Evolutionary conservation across 2,329 filamentous ascomycete species (phyloP), one percentile per base, ranked within the genome.

Genomic region (Penicillium sp.): DNA sequence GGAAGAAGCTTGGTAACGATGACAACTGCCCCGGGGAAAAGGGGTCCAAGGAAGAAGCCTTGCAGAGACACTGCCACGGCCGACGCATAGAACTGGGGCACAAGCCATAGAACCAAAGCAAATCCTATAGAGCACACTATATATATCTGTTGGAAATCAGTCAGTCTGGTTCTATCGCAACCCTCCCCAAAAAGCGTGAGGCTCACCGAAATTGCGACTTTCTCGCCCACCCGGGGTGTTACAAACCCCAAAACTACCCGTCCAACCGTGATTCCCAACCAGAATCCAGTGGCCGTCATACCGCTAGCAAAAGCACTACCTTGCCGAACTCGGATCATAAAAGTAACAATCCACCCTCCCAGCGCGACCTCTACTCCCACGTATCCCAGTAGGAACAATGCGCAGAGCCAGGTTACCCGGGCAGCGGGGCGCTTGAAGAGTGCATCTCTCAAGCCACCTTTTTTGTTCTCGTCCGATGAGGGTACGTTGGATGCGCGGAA

Each of bases 311-410:
- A 93, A 0, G 85, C 78, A 25, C 80, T 82, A 4, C 87, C 90
- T 38, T 87, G 73, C 15, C 92, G 84, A 25, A 92, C 86, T 21
- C 84, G 80, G n/a, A 93, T 85, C 90, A 96, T 95, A 71, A 96
- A 95, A 0, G 87, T 88, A 49, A 91, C 87, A 61, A 95, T 88
- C 90, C 90, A 94, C 17, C 90, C 90, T 21, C 88, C 88, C 2
- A 92, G 78, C 0, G 85, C 86, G 12, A 79, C 77, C 58, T 96
- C 91, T 6, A 85, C 82, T 4, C 91, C 91, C 0, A 93, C 87
- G 67, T 95, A 95, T 9, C 86, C 85, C 5, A 95, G 81, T 15
- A 95, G 77, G 71, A 95, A 95, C 2, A 89, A 59, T 2, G 90
- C 66, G 38, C 67, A 68, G 10, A 69, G 40, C 67, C 67, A 69